Evolutionary conservation across 1,139 yeast species (phyloP).

Genomic region (Candida neerlandica): DNA sequence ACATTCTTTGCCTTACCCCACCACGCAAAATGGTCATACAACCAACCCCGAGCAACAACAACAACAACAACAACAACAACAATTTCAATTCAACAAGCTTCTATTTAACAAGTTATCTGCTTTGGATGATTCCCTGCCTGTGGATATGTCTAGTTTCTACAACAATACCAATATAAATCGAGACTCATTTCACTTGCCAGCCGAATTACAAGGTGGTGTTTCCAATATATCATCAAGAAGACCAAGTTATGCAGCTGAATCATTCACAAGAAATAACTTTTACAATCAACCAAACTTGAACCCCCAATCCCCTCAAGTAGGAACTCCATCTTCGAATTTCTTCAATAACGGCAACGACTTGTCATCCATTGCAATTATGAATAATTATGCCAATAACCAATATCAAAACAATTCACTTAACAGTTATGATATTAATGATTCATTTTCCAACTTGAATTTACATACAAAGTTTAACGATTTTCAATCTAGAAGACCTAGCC

Average conservation of each 20-base stretch:
- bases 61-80: slow-evolving; percentile 9
- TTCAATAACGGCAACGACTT: slow-evolving; percentile 13
- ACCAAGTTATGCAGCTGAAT: slow-evolving; percentile 68
- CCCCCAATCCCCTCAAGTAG: slow-evolving; percentile 14
- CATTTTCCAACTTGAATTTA: slow-evolving; percentile 38
- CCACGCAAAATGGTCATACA: neutral
- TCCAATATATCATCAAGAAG: slow-evolving; percentile 63
- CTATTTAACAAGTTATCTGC: slow-evolving; percentile 31
- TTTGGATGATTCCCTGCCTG: slow-evolving; percentile 20
- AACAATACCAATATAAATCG: slow-evolving; percentile 8
- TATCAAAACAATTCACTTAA: slow-evolving; percentile 17
- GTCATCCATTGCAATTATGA: slow-evolving; percentile 27
- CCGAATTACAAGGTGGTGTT: slow-evolving; percentile 66
- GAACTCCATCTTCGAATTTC: slow-evolving; percentile 11
- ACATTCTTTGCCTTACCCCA: slow-evolving; percentile 1
- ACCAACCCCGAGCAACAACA: slow-evolving; percentile 12
- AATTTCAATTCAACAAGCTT: slow-evolving; percentile 26
- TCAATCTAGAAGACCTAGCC: slow-evolving; percentile 50
- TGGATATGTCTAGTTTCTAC: slow-evolving; percentile 11
- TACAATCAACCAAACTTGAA: slow-evolving; percentile 11
- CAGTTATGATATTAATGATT: slow-evolving; percentile 33
- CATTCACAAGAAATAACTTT: slow-evolving; percentile 42
- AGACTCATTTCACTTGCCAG: slow-evolving; percentile 50
- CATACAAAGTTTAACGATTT: slow-evolving; percentile 42
- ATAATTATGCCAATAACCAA: slow-evolving; percentile 20